Conservation (phyloP, 495 filamentous ascomycete species). For the Thermothielavioides terrestris region DNA sequence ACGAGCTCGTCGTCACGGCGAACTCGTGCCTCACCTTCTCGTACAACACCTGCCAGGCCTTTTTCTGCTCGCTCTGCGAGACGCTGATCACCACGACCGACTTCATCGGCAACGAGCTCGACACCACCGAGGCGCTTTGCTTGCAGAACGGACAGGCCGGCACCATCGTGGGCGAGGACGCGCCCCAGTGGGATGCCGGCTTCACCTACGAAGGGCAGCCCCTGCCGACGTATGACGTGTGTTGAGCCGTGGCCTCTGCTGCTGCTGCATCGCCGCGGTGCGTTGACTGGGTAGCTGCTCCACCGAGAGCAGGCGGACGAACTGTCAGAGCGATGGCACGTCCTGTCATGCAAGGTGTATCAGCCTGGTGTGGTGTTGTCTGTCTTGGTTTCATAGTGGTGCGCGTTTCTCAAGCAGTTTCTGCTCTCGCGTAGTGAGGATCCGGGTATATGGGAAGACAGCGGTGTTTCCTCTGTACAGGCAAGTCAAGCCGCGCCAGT, state of each 20-base stretch:
- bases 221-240: constrained; percentile 35
- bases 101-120: constrained; percentile 35
- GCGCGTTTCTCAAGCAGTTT: too few relatives aligned
- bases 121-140: constrained; percentile 30
- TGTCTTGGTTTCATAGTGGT: too few relatives aligned
- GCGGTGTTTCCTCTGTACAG: too few relatives aligned
- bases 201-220: constrained; percentile 23
- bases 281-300: too few relatives aligned
- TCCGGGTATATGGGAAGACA: too few relatives aligned
- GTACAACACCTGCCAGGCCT: constrained; percentile 31
- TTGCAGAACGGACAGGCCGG: constrained; percentile 29
- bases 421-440: too few relatives aligned
- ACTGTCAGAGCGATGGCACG: too few relatives aligned
- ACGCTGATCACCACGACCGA: constrained; percentile 28
- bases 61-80: constrained; percentile 36
- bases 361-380: too few relatives aligned
- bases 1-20: constrained; percentile 26
- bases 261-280: not conserved
- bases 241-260: constrained; percentile 8
- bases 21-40: constrained; percentile 33
- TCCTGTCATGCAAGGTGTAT: too few relatives aligned
- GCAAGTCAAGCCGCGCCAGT: too few relatives aligned
- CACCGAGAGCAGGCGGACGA: too few relatives aligned
- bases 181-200: constrained; percentile 36
- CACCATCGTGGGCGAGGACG: constrained; percentile 29